Conservation (phyloP, 2,329 filamentous ascomycete species). For the Talaromyces amestolkiae region DNA sequence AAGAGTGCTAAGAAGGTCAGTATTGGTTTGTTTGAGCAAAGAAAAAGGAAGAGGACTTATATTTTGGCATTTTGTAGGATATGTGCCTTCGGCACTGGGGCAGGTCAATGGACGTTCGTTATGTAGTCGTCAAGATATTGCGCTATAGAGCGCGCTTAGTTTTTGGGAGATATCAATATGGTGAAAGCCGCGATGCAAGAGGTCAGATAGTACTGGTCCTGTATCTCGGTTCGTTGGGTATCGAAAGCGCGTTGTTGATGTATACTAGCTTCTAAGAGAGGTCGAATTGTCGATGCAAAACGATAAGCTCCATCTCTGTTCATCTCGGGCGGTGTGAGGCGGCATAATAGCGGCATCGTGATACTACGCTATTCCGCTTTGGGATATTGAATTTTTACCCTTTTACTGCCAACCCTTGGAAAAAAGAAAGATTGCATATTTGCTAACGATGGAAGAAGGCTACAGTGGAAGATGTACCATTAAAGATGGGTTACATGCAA, state of each 20-base stretch:
- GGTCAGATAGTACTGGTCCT: not conserved
- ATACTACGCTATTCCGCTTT: not conserved
- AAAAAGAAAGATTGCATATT: too few relatives aligned
- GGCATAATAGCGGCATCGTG: constrained; percentile 7
- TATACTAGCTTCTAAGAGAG: not conserved
- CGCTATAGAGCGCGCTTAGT: not conserved
- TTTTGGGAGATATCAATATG: not conserved
- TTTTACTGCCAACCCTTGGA: too few relatives aligned
- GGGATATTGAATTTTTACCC: not conserved
- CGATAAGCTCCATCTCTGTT: constrained; percentile 8
- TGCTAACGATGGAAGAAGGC: too few relatives aligned
- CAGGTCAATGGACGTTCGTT: not conserved
- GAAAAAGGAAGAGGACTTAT: constrained; percentile 55
- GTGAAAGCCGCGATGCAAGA: not conserved
- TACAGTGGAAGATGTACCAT: too few relatives aligned
- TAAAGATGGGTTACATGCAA: not conserved
- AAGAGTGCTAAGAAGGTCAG: constrained; percentile 61
- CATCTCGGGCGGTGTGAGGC: constrained; percentile 2
- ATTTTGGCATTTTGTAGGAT: constrained; percentile 73
- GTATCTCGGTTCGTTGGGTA: not conserved
- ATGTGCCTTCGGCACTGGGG: not conserved
- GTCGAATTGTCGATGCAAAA: not conserved
- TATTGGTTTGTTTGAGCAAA: not conserved
- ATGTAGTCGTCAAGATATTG: not conserved
- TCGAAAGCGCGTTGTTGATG: not conserved